phyloP scores from a whole-genome alignment of 495 filamentous ascomycete genomes.

The Penicillium macrosclerotiorum region DNA sequence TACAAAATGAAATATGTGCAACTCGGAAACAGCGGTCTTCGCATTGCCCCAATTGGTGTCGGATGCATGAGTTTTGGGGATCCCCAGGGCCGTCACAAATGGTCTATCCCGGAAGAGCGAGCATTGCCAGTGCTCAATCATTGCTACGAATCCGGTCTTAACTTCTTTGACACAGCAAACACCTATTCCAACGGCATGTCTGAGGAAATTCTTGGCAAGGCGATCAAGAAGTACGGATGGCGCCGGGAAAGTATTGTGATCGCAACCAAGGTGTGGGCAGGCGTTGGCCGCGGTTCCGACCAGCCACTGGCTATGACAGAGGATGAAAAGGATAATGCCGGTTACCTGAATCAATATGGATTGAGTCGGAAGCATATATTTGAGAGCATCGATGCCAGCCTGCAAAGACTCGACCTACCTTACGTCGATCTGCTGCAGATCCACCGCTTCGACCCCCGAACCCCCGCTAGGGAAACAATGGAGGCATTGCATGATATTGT shows the following conservation, averaged over 20 bases:
- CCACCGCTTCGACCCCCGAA: conserved; percentile 54
- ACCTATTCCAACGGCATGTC: conserved; percentile 31
- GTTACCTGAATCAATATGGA: conserved; percentile 41
- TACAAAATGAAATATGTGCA: conserved; percentile 27
- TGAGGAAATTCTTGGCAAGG: conserved; percentile 34
- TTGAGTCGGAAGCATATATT: conserved; percentile 67
- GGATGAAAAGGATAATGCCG: conserved; percentile 17
- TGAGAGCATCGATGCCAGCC: conserved; percentile 64
- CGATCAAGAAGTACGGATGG: conserved; percentile 52
- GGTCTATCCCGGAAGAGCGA: conserved; percentile 60
- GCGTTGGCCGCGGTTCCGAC: conserved; percentile 22
- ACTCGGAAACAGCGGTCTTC: conserved; percentile 64
- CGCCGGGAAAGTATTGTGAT: conserved; percentile 72
- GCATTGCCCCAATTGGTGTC: conserved; percentile 63
- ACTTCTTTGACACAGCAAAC: conserved; percentile 59
- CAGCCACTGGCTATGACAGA: conserved; percentile 21
- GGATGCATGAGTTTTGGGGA: conserved; percentile 67
- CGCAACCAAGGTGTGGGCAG: conserved; percentile 62
- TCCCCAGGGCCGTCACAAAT: conserved; percentile 48
- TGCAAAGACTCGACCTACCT: conserved; percentile 60
- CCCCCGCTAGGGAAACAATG: conserved; percentile 70
- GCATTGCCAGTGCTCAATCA: conserved; percentile 65
- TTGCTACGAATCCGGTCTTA: conserved; percentile 67
- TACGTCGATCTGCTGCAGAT: conserved; percentile 74
- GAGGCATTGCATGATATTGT: conserved; percentile 68